Conservation (phyloP, 208 protist species). For the Angomonas ambiguus region DNA sequence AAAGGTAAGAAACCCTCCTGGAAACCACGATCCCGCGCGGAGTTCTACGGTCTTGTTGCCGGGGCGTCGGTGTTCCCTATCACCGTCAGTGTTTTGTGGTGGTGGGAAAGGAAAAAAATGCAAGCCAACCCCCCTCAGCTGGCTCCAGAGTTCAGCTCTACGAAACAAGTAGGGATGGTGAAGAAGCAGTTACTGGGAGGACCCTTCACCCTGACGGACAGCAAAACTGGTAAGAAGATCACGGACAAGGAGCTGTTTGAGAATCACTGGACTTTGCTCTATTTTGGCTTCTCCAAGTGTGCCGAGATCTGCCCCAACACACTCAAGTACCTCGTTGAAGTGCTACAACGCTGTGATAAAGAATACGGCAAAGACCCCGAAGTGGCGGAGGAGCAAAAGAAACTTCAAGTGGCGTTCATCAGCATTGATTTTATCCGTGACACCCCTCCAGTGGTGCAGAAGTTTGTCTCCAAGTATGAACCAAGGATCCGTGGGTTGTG, state of each 20-base stretch:
- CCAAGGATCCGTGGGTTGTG: conserved; percentile 51
- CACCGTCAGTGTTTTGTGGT: conserved; percentile 36
- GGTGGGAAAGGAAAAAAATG: conserved; percentile 39
- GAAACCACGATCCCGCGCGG: conserved; percentile 48
- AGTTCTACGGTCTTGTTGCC: conserved; percentile 50
- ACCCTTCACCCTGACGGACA: conserved; percentile 58
- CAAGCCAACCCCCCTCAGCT: conserved; percentile 22
- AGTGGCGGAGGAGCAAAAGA: conserved; percentile 28
- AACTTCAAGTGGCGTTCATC: conserved; percentile 70
- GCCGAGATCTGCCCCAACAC: conserved; percentile 80
- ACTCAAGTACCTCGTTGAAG: conserved; percentile 55
- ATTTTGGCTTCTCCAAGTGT: conserved; percentile 89
- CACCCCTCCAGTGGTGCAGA: conserved; percentile 52
- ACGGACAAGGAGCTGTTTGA: conserved; percentile 66
- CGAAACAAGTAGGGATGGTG: conserved; percentile 28
- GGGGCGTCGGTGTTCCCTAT: conserved; percentile 59
- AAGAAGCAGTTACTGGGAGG: conserved; percentile 64
- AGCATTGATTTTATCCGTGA: conserved; percentile 81
- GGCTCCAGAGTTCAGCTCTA: conserved; percentile 42
- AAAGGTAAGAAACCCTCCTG: conserved; percentile 16
- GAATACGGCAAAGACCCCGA: conserved; percentile 24
- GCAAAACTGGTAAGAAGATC: conserved; percentile 49
- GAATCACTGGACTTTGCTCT: conserved; percentile 76
- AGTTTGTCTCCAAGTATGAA: conserved; percentile 52
- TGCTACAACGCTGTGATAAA: conserved; percentile 47